Evolutionary conservation across 352 stramenopile species (phyloP), one percentile per base, ranked within the genome.

Genomic region (Phytophthora aleatoria): DNA sequence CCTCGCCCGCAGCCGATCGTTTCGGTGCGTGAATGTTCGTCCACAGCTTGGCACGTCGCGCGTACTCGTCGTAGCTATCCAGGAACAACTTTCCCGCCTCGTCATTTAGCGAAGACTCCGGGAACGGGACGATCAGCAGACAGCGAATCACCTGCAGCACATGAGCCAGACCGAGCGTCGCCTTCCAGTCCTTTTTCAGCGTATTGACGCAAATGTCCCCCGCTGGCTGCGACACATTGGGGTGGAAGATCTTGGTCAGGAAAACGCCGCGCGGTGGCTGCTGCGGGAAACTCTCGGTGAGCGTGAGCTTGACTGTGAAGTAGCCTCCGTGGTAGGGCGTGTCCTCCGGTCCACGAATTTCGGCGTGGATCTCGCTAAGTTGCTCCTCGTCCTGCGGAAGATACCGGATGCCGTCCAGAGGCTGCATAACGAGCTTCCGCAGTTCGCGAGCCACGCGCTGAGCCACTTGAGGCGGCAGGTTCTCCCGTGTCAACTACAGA

Each of bases 191-290:
- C 59, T 96, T 97, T 81, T 99, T 99, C 35, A 99, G 87, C 31
- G 97, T 99, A 73, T 99, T 99, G 24, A 99, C 98, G 68, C 98
- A 99, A 79, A 99, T 99, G 38, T 99, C 97, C 38, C 97, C 97
- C 26, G 92, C 98, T 11, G 83, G 92, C 30, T 91, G 83, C 20
- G 97, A 96, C 20, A 99, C 97, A 78, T 99, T 99, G 0, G 98
- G 98, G 74, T 99, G 98, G 79, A 98, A 99, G 53, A 99, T 99
- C 85, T 99, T 99, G 35, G 97, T 99, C 20, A 99, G 74, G 66
- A 99, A 99, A 59, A 98, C 95, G 30, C 96, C 89, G 53, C 90
- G 90, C 8, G 91, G 91, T 16, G 91, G 90, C 48, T 89, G 74
- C 31, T 87, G 73, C 15, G 92, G 92, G 58, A 96, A 97, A 38